Conservation (phyloP, 192 early-diverging fungal genomes). For the Entomortierella parvispora region DNA sequence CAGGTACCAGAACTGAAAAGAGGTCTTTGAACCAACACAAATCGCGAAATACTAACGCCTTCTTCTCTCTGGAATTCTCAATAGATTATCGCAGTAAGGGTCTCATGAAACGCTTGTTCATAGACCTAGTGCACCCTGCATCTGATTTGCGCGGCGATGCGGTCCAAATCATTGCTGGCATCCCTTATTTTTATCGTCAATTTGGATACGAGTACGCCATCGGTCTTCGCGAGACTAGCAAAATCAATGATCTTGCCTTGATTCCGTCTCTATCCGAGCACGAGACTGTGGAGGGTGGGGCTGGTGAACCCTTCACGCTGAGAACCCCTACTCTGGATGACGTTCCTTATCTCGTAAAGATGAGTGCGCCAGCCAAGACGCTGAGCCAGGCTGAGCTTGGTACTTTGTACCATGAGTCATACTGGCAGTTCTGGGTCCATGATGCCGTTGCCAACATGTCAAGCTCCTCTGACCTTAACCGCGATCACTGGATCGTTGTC, state of each 20-base stretch:
- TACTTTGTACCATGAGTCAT: slow-evolving; percentile 7
- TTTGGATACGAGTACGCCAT: slow-evolving; percentile 49
- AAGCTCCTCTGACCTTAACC: background rate
- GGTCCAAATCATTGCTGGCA: slow-evolving; percentile 30
- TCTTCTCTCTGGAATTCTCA: background rate
- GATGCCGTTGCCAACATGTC: background rate
- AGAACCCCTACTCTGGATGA: slow-evolving; percentile 19
- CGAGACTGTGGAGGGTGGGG: background rate
- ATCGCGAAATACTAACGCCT: background rate
- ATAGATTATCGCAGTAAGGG: slow-evolving; percentile 27
- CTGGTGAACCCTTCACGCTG: slow-evolving; percentile 4
- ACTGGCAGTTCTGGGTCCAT: slow-evolving; percentile 25
- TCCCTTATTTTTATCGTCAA: slow-evolving; percentile 38
- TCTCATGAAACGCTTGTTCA: slow-evolving; percentile 20
- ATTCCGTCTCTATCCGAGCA: background rate
- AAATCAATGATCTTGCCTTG: background rate
- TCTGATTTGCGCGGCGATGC: slow-evolving; percentile 18
- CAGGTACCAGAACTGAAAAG: slow-evolving; percentile 5
- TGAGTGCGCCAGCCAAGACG: slow-evolving; percentile 20
- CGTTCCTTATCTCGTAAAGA: slow-evolving; percentile 21
- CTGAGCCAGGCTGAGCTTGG: slow-evolving; percentile 11
- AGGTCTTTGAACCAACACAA: background rate
- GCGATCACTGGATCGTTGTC: slow-evolving; percentile 18
- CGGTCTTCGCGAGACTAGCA: background rate
- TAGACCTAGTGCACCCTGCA: slow-evolving; percentile 27